Percentiles rank a stretch among this genome's conserved stretches.
These are phyloP conservation scores for Amesomyces nigricolor DNA, from an alignment of 2,329 filamentous ascomycete species.

Conservation along the genomic window DNA sequence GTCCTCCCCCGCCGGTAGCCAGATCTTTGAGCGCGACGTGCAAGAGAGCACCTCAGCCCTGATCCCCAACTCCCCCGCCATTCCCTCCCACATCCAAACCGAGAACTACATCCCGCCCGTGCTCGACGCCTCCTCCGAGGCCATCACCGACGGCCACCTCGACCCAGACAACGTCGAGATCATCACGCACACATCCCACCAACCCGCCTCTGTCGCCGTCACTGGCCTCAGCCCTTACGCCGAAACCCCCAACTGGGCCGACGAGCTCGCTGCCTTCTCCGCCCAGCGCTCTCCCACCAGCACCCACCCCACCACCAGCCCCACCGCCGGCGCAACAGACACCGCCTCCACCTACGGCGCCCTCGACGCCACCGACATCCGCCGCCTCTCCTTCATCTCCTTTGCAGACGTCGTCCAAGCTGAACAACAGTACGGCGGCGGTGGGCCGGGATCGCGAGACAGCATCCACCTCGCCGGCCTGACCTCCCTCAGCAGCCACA, in stretches of 20 bases:
- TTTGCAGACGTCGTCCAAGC: conserved; percentile 93
- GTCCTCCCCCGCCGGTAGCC: conserved; percentile 69
- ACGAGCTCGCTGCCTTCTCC: conserved; percentile 52
- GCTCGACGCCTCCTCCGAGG: conserved; percentile 82
- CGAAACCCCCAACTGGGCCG: conserved; percentile 45
- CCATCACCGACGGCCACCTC: conserved; percentile 80
- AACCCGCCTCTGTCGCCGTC: conserved; percentile 67
- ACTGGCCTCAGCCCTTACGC: conserved; percentile 40
- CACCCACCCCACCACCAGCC: conserved; percentile 14
- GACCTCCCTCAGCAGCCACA: conserved; percentile 49
- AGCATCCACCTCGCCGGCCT: conserved; percentile 64
- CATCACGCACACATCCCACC: conserved; percentile 78
- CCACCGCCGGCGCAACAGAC: conserved; percentile 38
- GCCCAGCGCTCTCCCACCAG: conserved; percentile 33
- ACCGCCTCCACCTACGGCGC: conserved; percentile 69
- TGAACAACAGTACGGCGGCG: conserved; percentile 47
- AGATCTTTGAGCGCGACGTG: conserved; percentile 92
- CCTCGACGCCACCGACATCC: conserved; percentile 70
- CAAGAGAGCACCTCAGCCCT: conserved; percentile 63
- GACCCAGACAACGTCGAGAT: conserved; percentile 91
- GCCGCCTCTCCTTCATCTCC: conserved; percentile 87
- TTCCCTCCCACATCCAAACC: conserved; percentile 87
- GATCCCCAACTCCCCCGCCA: conserved; percentile 73
- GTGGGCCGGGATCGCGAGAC: conserved; percentile 51
- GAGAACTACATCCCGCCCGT: conserved; percentile 92